Conservation (phyloP, 106 monocot genomes). For the Dioscorea alata region DNA sequence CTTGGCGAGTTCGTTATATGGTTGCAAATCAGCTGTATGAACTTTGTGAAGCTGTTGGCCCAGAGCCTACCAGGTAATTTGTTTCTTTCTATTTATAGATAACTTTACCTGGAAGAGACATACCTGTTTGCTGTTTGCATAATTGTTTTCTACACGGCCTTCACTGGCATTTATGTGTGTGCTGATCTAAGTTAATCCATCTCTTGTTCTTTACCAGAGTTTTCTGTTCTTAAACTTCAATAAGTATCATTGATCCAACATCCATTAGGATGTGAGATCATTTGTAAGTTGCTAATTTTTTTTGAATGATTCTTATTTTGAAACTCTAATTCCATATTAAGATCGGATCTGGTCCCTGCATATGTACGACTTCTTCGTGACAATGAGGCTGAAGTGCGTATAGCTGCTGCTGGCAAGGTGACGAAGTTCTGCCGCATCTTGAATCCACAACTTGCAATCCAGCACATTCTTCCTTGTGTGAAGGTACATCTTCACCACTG, state of each 20-base stretch:
- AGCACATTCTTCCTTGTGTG: slow-evolving; percentile 89
- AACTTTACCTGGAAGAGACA: too few relatives aligned
- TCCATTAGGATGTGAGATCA: background rate
- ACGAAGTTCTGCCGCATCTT: slow-evolving; percentile 91
- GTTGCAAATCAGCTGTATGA: slow-evolving; percentile 97
- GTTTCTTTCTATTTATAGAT: background rate
- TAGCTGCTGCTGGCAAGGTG: slow-evolving; percentile 92
- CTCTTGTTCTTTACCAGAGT: too few relatives aligned
- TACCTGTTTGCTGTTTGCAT: background rate
- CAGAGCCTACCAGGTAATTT: slow-evolving; percentile 67
- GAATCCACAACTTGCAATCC: slow-evolving; percentile 72
- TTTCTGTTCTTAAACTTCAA: too few relatives aligned
- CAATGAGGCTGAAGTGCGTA: slow-evolving; percentile 93
- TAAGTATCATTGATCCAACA: too few relatives aligned
- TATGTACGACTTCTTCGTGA: slow-evolving; percentile 95
- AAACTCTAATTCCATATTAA: slow-evolving; percentile 12
- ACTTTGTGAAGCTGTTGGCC: slow-evolving; percentile 94
- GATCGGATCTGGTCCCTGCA: slow-evolving; percentile 75
- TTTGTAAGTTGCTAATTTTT: background rate
- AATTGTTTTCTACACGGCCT: background rate
- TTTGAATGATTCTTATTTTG: background rate
- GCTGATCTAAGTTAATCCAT: background rate
- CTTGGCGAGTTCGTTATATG: slow-evolving; percentile 98
- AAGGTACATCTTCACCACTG: slow-evolving; percentile 41
- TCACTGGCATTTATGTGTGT: background rate